Evolutionary conservation across 768 basidiomycete species (phyloP).

Genomic region (Dacryopinax spathularia): DNA sequence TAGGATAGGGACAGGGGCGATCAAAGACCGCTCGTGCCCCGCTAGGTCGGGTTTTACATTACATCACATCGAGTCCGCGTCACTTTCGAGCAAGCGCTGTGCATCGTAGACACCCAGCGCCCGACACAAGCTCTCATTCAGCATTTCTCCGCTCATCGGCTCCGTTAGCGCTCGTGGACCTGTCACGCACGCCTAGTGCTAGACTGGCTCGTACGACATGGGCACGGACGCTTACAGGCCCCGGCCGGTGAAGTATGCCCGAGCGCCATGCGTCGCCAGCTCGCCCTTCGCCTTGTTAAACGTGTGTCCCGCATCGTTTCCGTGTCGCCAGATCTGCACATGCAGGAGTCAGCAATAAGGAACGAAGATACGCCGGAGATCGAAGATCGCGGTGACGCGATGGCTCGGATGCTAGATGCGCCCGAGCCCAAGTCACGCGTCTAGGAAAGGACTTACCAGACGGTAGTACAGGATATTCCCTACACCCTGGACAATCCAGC

Average conservation of each 20-base stretch:
- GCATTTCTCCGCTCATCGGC: background rate
- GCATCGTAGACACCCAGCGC: too few relatives aligned
- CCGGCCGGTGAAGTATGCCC: constrained; percentile 57
- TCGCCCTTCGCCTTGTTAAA: constrained; percentile 84
- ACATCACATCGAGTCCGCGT: background rate
- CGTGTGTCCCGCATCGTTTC: constrained; percentile 72
- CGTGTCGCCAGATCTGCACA: constrained; percentile 56
- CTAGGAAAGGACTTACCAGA: constrained; percentile 35
- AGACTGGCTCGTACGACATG: background rate
- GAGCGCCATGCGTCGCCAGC: constrained; percentile 69
- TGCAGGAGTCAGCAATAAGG: constrained; percentile 5
- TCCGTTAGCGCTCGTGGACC: background rate
- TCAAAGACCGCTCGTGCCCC: background rate
- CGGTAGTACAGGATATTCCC: constrained; percentile 73
- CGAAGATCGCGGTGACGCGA: too few relatives aligned
- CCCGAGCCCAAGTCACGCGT: too few relatives aligned
- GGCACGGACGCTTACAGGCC: background rate
- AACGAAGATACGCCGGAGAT: background rate
- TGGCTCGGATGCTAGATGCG: too few relatives aligned
- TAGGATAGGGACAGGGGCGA: background rate
- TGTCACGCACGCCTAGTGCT: background rate
- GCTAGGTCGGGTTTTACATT: background rate
- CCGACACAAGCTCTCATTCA: background rate
- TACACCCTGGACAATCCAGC: constrained; percentile 75
- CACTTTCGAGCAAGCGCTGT: too few relatives aligned